Percentiles rank a stretch among this genome's conserved stretches.
Conservation (phyloP, 1,284 basidiomycete species). For the Cutaneotrichosporon sp. region DNA sequence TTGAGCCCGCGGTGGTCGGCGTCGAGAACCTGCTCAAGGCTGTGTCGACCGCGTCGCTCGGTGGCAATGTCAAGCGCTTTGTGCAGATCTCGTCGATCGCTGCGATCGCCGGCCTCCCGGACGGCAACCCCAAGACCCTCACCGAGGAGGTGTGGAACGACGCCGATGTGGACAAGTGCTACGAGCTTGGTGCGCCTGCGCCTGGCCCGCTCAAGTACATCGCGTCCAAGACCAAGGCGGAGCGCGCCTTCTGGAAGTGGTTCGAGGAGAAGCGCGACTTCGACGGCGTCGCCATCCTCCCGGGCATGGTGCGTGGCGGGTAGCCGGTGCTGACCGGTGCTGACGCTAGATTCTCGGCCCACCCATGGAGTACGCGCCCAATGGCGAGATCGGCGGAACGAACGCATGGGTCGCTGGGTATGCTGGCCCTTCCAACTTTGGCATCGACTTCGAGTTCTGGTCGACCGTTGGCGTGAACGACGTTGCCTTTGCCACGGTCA, state of each 20-base stretch:
- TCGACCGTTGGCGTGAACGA: slow-evolving; percentile 12
- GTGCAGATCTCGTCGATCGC: slow-evolving; percentile 11
- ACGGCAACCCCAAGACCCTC: slow-evolving; percentile 16
- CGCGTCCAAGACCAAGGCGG: slow-evolving; percentile 33
- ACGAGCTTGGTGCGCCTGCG: slow-evolving; percentile 9
- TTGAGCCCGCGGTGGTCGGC: slow-evolving; percentile 2
- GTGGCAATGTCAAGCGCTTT: slow-evolving; percentile 8
- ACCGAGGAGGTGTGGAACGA: slow-evolving; percentile 63
- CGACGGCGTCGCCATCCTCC: slow-evolving; percentile 20
- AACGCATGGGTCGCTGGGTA: slow-evolving; percentile 8
- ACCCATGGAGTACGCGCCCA: slow-evolving; percentile 5
- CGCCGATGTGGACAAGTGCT: slow-evolving; percentile 26
- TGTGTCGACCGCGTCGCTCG: neutral
- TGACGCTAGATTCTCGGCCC: slow-evolving; percentile 7
- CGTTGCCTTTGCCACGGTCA: slow-evolving; percentile 11
- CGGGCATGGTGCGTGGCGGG: slow-evolving; percentile 8
- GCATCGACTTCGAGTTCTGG: slow-evolving; percentile 5
- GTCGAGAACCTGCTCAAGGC: slow-evolving; percentile 6
- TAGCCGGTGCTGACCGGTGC: neutral
- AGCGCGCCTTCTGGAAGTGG: slow-evolving; percentile 37
- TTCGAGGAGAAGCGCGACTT: slow-evolving; percentile 20
- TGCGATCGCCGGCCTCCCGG: neutral
- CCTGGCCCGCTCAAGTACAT: slow-evolving; percentile 11
- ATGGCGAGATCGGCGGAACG: neutral
- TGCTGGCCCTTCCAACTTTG: neutral